Evolutionary conservation across 2,329 filamentous ascomycete species (phyloP).

Genomic region (Monosporascus sp.): DNA sequence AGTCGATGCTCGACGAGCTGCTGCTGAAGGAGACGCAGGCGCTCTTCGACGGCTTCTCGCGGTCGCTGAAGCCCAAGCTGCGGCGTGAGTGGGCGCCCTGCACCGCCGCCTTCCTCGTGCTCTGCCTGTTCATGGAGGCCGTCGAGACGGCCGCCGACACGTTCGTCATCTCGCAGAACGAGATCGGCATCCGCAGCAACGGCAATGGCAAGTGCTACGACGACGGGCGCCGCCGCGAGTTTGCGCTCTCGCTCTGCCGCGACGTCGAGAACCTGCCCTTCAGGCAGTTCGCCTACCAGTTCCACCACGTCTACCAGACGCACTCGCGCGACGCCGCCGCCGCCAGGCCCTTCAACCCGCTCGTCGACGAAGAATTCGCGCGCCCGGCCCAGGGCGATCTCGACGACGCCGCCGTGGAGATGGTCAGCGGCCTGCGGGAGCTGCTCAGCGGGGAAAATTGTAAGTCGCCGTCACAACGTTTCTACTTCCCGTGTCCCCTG

Average conservation of each 20-base stretch:
- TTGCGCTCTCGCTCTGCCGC: constrained; percentile 41
- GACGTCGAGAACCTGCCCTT: constrained; percentile 56
- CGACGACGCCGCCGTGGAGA: constrained; percentile 38
- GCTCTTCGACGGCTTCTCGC: constrained; percentile 48
- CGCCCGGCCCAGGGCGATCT: constrained; percentile 35
- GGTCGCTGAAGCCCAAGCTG: constrained; percentile 49
- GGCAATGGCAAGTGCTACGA: neutral
- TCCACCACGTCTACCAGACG: constrained; percentile 56
- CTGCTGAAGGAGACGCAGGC: constrained; percentile 45
- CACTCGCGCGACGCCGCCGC: constrained; percentile 44
- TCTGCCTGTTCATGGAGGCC: constrained; percentile 55
- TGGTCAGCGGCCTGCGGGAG: constrained; percentile 40
- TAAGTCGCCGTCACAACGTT: constrained; percentile 27
- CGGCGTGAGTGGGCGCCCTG: constrained; percentile 52
- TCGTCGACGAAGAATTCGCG: constrained; percentile 40
- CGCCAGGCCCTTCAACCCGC: constrained; percentile 48
- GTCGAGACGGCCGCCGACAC: constrained; percentile 48
- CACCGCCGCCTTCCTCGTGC: constrained; percentile 49
- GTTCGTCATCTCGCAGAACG: constrained; percentile 46
- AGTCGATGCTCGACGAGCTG: constrained; percentile 51
- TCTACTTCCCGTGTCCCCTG: neutral
- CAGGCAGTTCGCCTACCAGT: constrained; percentile 55
- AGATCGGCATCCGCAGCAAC: constrained; percentile 38
- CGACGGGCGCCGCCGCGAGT: constrained; percentile 31
- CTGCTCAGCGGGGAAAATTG: constrained; percentile 39